Percentiles rank a stretch among this genome's conserved stretches.
These are phyloP conservation scores for Lentinula raphanica DNA, from an alignment of 768 basidiomycete species.

Conservation along the genomic window DNA sequence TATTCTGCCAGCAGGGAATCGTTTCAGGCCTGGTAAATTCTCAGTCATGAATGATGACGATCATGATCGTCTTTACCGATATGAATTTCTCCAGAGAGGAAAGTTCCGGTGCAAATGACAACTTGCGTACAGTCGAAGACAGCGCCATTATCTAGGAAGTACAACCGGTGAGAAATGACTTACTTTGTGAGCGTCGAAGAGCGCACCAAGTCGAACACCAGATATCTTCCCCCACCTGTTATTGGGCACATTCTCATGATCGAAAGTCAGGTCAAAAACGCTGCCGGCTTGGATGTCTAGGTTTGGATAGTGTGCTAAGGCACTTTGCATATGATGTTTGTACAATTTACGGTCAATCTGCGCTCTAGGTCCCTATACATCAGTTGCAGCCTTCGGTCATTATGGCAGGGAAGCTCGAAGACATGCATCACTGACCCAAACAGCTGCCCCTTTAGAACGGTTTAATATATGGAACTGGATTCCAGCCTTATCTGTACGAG, in stretches of 20 bases:
- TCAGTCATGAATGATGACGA: neutral
- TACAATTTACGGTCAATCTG: conserved; percentile 86
- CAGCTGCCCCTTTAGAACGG: conserved; percentile 80
- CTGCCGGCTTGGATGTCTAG: conserved; percentile 67
- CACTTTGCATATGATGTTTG: conserved; percentile 74
- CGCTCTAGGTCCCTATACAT: conserved; percentile 74
- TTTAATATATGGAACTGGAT: conserved; percentile 88
- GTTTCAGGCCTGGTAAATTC: conserved; percentile 50
- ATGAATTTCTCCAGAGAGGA: conserved; percentile 87
- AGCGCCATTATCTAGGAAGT: conserved; percentile 62
- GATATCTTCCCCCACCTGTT: conserved; percentile 47
- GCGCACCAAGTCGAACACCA: conserved; percentile 66
- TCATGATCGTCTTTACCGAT: conserved; percentile 46
- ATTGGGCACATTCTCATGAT: conserved; percentile 33
- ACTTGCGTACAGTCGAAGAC: conserved; percentile 73
- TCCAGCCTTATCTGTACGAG: conserved; percentile 67
- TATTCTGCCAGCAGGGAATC: conserved; percentile 74
- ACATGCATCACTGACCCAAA: conserved; percentile 57
- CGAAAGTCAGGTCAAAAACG: conserved; percentile 74
- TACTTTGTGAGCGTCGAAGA: neutral
- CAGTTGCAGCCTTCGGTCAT: neutral
- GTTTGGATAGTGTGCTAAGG: conserved; percentile 59
- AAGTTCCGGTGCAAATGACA: conserved; percentile 88
- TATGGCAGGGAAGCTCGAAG: neutral
- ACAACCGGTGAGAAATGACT: neutral